Conservation (phyloP, 1,284 basidiomycete genomes). For the Ceratorhiza oryzae-sativae region DNA sequence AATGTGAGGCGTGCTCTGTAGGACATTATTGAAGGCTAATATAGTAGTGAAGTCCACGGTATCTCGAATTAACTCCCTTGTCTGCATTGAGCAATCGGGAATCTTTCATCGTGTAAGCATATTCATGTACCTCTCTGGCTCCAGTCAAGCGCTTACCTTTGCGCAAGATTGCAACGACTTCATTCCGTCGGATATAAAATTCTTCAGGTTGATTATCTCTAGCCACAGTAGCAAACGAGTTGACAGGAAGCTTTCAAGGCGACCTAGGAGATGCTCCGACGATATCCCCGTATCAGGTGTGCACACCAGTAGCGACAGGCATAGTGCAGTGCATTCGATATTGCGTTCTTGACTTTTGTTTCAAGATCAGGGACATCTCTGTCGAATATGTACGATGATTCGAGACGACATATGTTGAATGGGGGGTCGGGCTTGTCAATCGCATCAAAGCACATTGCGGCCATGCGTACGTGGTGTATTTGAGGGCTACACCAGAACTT, state of each 20-base stretch:
- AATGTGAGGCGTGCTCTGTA: not conserved
- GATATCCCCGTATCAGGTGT: too few species aligned
- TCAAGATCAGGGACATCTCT: not conserved
- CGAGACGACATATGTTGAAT: constrained; percentile 23
- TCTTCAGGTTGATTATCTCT: too few species aligned
- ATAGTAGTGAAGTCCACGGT: not conserved
- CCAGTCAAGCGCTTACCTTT: too few species aligned
- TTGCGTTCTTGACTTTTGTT: constrained; percentile 3
- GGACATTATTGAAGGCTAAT: not conserved
- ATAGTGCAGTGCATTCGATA: not conserved
- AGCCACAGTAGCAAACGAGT: too few species aligned
- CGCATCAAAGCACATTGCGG: not conserved
- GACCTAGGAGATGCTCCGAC: too few species aligned
- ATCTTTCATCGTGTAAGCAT: too few species aligned
- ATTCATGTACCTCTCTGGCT: too few species aligned
- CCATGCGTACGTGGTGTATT: not conserved
- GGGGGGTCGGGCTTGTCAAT: not conserved
- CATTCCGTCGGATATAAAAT: too few species aligned
- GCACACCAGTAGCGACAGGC: not conserved
- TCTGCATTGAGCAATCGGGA: not conserved
- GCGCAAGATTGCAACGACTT: too few species aligned
- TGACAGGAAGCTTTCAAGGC: too few species aligned
- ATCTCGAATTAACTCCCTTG: not conserved
- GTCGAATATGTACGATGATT: not conserved
- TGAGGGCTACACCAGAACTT: not conserved